Conservation (phyloP, 345 rosid genomes). For the Erysimum cheiranthoides region DNA sequence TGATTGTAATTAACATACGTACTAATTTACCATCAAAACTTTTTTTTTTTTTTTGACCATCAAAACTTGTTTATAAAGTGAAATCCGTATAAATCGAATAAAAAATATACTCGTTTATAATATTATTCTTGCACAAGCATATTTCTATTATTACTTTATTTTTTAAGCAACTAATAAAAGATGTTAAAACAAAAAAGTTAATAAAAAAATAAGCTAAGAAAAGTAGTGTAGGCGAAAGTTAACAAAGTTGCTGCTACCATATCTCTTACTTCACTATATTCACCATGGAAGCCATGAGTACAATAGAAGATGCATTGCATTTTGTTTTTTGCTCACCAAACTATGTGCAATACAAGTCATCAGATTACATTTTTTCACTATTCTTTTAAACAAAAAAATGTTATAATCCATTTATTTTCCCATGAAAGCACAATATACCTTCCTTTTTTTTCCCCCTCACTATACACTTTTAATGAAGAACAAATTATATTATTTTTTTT, state of each 20-base stretch:
- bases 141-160: too few relatives aligned
- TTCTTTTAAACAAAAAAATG: not conserved
- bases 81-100: too few relatives aligned
- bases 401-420: not conserved
- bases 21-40: too few relatives aligned
- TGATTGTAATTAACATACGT: too few relatives aligned
- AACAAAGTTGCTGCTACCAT: constrained; percentile 77
- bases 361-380: not conserved
- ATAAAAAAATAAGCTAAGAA: too few relatives aligned
- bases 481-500: too few relatives aligned
- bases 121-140: too few relatives aligned
- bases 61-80: too few relatives aligned
- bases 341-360: not conserved
- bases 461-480: not conserved
- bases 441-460: not conserved
- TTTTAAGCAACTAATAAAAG: too few relatives aligned
- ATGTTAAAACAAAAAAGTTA: too few relatives aligned
- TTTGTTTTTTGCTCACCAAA: constrained; percentile 53
- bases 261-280: constrained; percentile 79
- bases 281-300: constrained; percentile 63
- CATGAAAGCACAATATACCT: not conserved
- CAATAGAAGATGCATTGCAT: constrained; percentile 82
- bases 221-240: constrained; percentile 43
- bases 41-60: too few relatives aligned
- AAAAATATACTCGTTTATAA: too few relatives aligned